These are phyloP conservation scores for Boletellus emodensis DNA, from an alignment of 768 basidiomycete species.

Conservation along the genomic window DNA sequence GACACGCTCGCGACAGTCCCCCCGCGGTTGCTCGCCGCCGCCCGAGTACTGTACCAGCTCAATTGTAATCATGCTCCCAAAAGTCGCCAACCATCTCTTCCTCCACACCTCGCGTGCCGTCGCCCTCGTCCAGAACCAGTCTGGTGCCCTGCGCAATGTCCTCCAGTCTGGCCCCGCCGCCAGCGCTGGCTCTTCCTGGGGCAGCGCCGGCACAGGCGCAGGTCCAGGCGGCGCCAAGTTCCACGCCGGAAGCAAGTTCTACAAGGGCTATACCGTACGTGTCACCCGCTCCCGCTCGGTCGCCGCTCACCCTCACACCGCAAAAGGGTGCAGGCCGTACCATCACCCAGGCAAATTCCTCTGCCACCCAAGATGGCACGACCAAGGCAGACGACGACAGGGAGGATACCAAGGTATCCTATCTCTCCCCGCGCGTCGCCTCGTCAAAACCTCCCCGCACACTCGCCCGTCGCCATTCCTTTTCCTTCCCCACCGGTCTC, in stretches of 20 bases:
- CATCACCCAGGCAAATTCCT: conserved; percentile 63
- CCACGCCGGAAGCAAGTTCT: conserved; percentile 66
- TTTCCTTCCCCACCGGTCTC: conserved; percentile 46
- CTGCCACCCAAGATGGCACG: conserved; percentile 50
- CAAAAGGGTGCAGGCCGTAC: conserved; percentile 63
- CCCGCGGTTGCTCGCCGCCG: no score
- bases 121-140: conserved; percentile 70
- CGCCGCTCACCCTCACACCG: conserved; percentile 4
- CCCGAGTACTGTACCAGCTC: no score
- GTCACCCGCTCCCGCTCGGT: neutral
- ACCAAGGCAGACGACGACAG: conserved; percentile 51
- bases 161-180: conserved; percentile 54
- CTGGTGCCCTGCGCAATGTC: conserved; percentile 68
- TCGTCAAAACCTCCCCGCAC: conserved; percentile 37
- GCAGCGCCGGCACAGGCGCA: conserved; percentile 42
- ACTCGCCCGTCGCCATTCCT: conserved; percentile 56
- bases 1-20: no score
- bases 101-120: conserved; percentile 75
- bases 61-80: no score
- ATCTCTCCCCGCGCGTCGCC: conserved; percentile 27
- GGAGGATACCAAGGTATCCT: conserved; percentile 43
- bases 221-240: conserved; percentile 73
- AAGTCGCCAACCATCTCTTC: conserved; percentile 73
- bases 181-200: conserved; percentile 48
- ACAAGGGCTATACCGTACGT: conserved; percentile 64